Percentiles rank a stretch among this genome's conserved stretches.
These are phyloP conservation scores for Aspergillus sp. DNA, from an alignment of 2,329 filamentous ascomycete species.

Conservation along the genomic window DNA sequence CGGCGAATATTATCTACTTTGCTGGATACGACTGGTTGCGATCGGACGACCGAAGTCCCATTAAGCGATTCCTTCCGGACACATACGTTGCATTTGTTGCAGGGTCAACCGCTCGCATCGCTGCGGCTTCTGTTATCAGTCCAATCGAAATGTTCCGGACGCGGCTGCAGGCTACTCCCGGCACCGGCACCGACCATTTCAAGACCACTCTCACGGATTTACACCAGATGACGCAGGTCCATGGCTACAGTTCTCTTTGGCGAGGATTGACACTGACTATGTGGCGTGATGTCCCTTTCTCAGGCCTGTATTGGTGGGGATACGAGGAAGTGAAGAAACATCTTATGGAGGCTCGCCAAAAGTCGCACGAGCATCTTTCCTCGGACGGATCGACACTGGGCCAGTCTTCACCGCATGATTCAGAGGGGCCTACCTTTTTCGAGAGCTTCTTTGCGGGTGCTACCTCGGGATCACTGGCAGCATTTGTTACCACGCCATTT, in stretches of 20 bases:
- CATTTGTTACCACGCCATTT: slow-evolving; percentile 88
- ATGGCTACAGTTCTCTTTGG: slow-evolving; percentile 85
- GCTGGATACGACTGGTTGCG: slow-evolving; percentile 96
- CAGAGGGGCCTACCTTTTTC: slow-evolving; percentile 73
- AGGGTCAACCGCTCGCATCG: slow-evolving; percentile 72
- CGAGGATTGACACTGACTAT: slow-evolving; percentile 84
- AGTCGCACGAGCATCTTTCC: slow-evolving; percentile 35
- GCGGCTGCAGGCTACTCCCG: slow-evolving; percentile 76
- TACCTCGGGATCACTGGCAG: slow-evolving; percentile 77
- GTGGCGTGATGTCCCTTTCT: slow-evolving; percentile 97
- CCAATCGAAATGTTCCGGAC: slow-evolving; percentile 95
- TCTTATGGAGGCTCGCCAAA: slow-evolving; percentile 65
- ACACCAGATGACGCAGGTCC: slow-evolving; percentile 71
- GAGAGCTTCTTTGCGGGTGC: slow-evolving; percentile 91
- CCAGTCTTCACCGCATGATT: slow-evolving; percentile 60
- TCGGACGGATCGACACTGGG: slow-evolving; percentile 10
- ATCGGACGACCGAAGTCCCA: slow-evolving; percentile 69
- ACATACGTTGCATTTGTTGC: slow-evolving; percentile 76
- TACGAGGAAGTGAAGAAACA: slow-evolving; percentile 79
- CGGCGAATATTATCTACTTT: slow-evolving; percentile 97
- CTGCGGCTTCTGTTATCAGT: slow-evolving; percentile 79
- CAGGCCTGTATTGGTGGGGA: slow-evolving; percentile 96
- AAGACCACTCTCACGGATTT: slow-evolving; percentile 75
- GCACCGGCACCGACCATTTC: slow-evolving; percentile 64
- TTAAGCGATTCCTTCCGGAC: slow-evolving; percentile 63